phyloP scores from a whole-genome alignment of 805 yeast genomes.

The Scheffersomyces ergatensis region DNA sequence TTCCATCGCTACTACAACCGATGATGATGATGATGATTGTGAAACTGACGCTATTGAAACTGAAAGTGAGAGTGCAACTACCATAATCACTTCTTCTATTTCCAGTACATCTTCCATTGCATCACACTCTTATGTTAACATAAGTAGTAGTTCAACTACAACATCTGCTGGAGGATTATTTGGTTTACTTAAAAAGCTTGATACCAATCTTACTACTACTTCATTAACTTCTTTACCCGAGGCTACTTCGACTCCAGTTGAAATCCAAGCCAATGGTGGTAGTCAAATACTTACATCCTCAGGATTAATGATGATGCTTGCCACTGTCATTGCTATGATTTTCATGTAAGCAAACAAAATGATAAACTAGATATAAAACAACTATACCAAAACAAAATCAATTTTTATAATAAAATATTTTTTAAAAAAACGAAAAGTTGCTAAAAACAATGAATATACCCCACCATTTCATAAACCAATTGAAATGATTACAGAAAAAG shows the following conservation, averaged over 20 bases:
- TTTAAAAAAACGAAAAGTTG: no score
- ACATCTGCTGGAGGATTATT: neutral
- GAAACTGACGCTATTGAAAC: neutral
- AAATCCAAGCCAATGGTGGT: slow-evolving; percentile 2
- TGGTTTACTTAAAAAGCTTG: neutral
- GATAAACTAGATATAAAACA: neutral
- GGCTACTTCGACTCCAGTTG: slow-evolving; percentile 1
- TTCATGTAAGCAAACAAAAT: no score
- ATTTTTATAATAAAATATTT: no score
- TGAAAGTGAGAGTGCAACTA: neutral
- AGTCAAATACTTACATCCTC: slow-evolving; percentile 1
- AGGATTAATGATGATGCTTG: neutral
- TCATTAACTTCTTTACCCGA: neutral
- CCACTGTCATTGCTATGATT: neutral
- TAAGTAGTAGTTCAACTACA: neutral
- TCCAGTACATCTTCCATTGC: neutral
- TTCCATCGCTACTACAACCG: neutral
- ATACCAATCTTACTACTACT: neutral
- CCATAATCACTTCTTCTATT: neutral
- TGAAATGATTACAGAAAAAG: no score
- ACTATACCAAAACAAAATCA: neutral
- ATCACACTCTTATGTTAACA: neutral
- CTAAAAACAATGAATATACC: no score
- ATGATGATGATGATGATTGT: slow-evolving; percentile 3
- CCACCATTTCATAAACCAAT: no score